Percentiles rank a stretch among this genome's conserved stretches.
These are phyloP conservation scores for Candida cerambycidarum DNA, from an alignment of 805 yeast genomes.

Conservation along the genomic window DNA sequence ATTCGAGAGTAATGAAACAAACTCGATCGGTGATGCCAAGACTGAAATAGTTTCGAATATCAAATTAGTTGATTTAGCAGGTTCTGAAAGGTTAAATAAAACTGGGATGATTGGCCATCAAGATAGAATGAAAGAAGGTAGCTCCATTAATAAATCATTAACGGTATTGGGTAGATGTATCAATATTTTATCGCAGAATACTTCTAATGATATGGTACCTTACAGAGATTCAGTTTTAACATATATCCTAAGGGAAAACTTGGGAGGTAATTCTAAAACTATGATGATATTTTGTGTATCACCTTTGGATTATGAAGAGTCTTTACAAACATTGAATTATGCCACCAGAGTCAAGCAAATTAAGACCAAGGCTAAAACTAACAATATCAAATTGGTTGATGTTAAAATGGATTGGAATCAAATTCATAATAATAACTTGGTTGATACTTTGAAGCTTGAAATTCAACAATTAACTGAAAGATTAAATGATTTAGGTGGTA, in stretches of 20 bases:
- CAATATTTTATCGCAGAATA: conserved; percentile 46
- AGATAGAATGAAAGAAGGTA: conserved; percentile 68
- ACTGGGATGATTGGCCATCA: conserved; percentile 58
- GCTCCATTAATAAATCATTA: conserved; percentile 73
- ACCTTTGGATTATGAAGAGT: conserved; percentile 77
- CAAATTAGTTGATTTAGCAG: conserved; percentile 77
- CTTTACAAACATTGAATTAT: conserved; percentile 71
- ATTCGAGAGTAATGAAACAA: conserved; percentile 21
- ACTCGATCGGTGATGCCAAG: conserved; percentile 36
- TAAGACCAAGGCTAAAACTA: conserved; percentile 56
- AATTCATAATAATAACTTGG: conserved; percentile 25
- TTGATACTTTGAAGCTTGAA: conserved; percentile 30
- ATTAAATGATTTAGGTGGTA: conserved; percentile 13
- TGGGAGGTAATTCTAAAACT: conserved; percentile 87
- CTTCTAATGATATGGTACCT: conserved; percentile 42
- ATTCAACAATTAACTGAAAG: conserved; percentile 29
- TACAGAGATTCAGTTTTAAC: conserved; percentile 76
- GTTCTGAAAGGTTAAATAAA: conserved; percentile 69
- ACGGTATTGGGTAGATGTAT: conserved; percentile 75
- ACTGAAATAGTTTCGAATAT: conserved; percentile 58
- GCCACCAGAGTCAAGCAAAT: conserved; percentile 76
- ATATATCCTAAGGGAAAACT: conserved; percentile 69
- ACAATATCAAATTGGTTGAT: conserved; percentile 27
- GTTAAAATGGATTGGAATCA: conserved; percentile 35
- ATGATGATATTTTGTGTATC: conserved; percentile 85